Evolutionary conservation across 2,329 filamentous ascomycete species (phyloP).

Genomic region (Decorospora gaudefroyi): DNA sequence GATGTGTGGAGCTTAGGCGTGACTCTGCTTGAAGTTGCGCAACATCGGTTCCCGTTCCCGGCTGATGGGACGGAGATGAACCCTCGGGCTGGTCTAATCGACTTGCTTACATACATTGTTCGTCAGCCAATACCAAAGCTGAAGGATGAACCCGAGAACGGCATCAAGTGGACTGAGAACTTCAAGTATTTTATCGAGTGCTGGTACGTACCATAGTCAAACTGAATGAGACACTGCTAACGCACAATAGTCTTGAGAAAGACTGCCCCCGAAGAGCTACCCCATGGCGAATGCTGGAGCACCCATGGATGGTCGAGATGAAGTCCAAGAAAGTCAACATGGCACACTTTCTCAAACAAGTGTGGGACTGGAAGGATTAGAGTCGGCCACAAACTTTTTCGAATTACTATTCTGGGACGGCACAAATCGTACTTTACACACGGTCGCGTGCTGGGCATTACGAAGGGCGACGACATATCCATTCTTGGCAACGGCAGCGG

Average conservation of each 20-base stretch:
- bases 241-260: constrained; percentile 77
- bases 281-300: constrained; percentile 98
- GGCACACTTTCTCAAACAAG: constrained; percentile 87
- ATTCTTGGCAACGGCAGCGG: too few species aligned
- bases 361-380: constrained; percentile 92
- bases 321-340: constrained; percentile 95
- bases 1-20: constrained; percentile 98
- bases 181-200: constrained; percentile 99
- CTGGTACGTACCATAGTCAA: constrained; percentile 69
- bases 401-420: too few species aligned
- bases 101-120: constrained; percentile 96
- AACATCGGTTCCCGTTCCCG: constrained; percentile 97
- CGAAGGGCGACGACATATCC: constrained; percentile 13
- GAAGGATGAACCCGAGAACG: constrained; percentile 89
- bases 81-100: constrained; percentile 87
- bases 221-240: constrained; percentile 28
- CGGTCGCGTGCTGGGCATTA: constrained; percentile 46
- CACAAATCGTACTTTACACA: constrained; percentile 9
- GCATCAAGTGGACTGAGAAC: constrained; percentile 92
- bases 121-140: constrained; percentile 92
- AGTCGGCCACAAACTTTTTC: constrained; percentile 24
- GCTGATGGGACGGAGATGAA: constrained; percentile 96
- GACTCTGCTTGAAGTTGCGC: constrained; percentile 96
- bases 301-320: constrained; percentile 99
- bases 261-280: constrained; percentile 83